Evolutionary conservation across 306 rosid species (phyloP).

Genomic region (Sesbania bispinosa): DNA sequence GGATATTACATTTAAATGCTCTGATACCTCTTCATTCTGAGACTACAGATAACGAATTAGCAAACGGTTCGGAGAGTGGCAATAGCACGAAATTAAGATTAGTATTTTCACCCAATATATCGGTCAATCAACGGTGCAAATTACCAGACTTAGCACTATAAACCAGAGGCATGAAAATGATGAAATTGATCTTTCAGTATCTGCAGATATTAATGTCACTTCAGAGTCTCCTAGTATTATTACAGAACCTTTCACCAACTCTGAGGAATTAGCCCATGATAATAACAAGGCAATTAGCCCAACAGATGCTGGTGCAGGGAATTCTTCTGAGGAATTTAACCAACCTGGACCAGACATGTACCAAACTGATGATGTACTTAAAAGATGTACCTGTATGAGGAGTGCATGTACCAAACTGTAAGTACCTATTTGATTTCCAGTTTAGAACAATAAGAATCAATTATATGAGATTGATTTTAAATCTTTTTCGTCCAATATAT

Average conservation of each 20-base stretch:
- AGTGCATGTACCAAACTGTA: slow-evolving; percentile 53
- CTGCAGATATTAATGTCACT: too few relatives aligned
- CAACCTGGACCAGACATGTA: too few relatives aligned
- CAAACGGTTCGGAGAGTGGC: slow-evolving; percentile 22
- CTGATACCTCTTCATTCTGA: slow-evolving; percentile 6
- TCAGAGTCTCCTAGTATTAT: slow-evolving; percentile 12
- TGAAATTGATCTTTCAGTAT: too few relatives aligned
- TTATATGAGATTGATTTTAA: too few relatives aligned
- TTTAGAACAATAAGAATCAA: too few relatives aligned
- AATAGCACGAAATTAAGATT: neutral
- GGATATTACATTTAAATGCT: slow-evolving; percentile 47
- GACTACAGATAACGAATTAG: neutral
- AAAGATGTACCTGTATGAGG: slow-evolving; percentile 46
- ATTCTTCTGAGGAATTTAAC: too few relatives aligned
- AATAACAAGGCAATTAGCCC: slow-evolving; percentile 19
- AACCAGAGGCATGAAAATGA: too few relatives aligned
- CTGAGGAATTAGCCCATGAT: neutral
- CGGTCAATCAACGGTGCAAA: neutral
- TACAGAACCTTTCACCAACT: neutral
- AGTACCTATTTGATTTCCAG: too few relatives aligned
- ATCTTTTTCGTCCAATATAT: too few relatives aligned
- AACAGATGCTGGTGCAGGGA: too few relatives aligned
- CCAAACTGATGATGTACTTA: neutral
- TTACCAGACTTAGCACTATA: too few relatives aligned
- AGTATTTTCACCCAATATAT: neutral